Evolutionary conservation across 2,329 filamentous ascomycete species (phyloP), one percentile per base, ranked within the genome.

Genomic region (Diaporthe batatas): DNA sequence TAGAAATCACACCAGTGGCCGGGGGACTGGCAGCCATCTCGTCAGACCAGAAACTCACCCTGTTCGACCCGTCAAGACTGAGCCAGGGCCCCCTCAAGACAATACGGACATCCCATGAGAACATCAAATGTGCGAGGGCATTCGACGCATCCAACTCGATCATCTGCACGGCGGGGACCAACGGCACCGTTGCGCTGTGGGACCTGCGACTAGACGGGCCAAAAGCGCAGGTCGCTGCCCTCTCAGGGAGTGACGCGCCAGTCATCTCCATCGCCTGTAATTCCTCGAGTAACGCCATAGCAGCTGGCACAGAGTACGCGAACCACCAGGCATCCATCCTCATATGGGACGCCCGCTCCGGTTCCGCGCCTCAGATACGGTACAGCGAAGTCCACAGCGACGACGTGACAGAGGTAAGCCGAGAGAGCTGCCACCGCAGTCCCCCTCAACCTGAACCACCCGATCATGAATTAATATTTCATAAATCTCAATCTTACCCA

Each of bases 241-340:
- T 86, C 80, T 81, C 80, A 77, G 86, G 84, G n/a, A 84, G 82
- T 69, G 77, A 82, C 51, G 83, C 82, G 14, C 81, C 91, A 14
- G 86, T 96, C 21, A 84, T 92, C 16, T 91, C 93, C 18, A 83
- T 96, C 62, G 91, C 92, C 1, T 90, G 91, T 75, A 88, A 87
- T 62, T 81, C 85, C 12, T 78, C 82, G 14, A 87, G 87, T 18
- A 88, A 91, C 76, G 86, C 90, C 4, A 83, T 96, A 23, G 93
- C 91, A 29, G 90, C 91, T 10, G 94, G 94, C 42, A 94, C 93
- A 0, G 94, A 96, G 78, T 85, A 93, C 49, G 88, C 89, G 53
- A 89, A 91, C 76, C 86, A 90, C 80, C 86, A 88, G 72, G 89
- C 90, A 21, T 89, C 88, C 7, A 88, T 93, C 59, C 78, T 88